Evolutionary conservation across 495 filamentous ascomycete genomes (phyloP), one percentile per base, ranked within the genome.

Genomic region (Astrothelium macrocarpum): DNA sequence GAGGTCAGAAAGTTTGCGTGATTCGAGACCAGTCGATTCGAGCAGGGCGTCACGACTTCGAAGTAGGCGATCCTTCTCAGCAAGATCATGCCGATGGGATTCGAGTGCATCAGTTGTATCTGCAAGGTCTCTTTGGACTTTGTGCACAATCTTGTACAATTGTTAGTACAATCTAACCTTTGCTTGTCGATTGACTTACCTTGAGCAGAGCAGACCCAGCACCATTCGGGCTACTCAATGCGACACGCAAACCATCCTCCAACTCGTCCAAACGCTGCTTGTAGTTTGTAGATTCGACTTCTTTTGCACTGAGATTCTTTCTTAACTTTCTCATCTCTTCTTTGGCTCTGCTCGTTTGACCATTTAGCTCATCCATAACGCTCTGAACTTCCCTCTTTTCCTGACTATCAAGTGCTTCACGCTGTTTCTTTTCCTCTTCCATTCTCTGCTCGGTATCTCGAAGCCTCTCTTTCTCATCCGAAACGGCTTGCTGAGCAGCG

Each of bases 21-120:
- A 87, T 71, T 98, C 94, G 46, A 96, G 85, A 0, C 85, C 90
- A 68, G 93, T 86, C 59, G 84, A 89, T 75, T 98, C 94, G 18
- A 98, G 83, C n/a, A 97, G 80, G 31, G 83, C 81, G 67, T 97
- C 92, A n/a, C 94, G 90, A 69, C 94, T 90, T 61, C 89, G 90
- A 67, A 98, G 85, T 62, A 95, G 78, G 31, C 87, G 85, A 59
- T 97, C 91, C 71, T 92, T 97, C 71, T 97, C 92, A 25, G 84
- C 84, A 20, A 96, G 79, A 36, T 87, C 83, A 32, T 81, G 82
- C 68, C 88, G 87, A 16, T 87, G 85, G 32, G 78, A 82, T 67
- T 97, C 89, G 59, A 97, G 84, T 64, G 95, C 90, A 43, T 87
- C 81, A 18, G 87, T 79, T 1, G 90, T 94, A 36, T 81, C 85